A percentile compares a stretch with the other conserved stretches of the same genome.
Conservation (phyloP, 2,329 filamentous ascomycete species). For the Colletotrichum orchidophilum region DNA sequence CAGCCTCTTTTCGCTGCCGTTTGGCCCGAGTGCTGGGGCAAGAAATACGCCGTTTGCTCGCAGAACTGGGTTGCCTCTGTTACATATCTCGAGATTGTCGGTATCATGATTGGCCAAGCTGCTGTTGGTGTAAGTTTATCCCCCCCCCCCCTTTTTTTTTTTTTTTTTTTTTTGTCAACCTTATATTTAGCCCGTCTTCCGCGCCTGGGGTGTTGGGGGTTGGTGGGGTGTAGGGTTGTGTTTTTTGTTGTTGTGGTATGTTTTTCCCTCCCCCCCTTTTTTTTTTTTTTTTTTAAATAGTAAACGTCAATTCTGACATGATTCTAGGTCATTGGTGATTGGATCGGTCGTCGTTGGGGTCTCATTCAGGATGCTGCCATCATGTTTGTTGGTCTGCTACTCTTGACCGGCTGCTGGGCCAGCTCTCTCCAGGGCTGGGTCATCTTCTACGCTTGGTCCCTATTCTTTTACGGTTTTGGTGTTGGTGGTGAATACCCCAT, state of each 20-base stretch:
- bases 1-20: slow-evolving; percentile 80
- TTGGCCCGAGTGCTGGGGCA: slow-evolving; percentile 83
- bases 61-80: slow-evolving; percentile 84
- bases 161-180: too few relatives aligned
- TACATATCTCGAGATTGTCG: slow-evolving; percentile 90
- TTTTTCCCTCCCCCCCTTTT: too few relatives aligned
- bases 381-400: slow-evolving; percentile 92
- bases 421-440: slow-evolving; percentile 91
- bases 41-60: slow-evolving; percentile 70
- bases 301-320: background rate
- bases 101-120: slow-evolving; percentile 95
- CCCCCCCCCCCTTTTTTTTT: too few relatives aligned
- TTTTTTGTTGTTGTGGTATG: too few relatives aligned
- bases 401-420: slow-evolving; percentile 93
- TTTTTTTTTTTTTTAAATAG: background rate
- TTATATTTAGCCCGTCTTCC: too few relatives aligned
- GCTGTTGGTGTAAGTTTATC: slow-evolving; percentile 78
- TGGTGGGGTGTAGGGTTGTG: too few relatives aligned
- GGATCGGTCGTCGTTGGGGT: slow-evolving; percentile 92
- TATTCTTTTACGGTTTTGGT: slow-evolving; percentile 79
- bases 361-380: slow-evolving; percentile 92
- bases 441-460: slow-evolving; percentile 93
- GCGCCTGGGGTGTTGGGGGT: too few relatives aligned
- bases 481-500: slow-evolving; percentile 94
- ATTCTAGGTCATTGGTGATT: slow-evolving; percentile 65